Base-by-base conservation (phyloP, 1,139 yeast species). In the Debaryomycetaceae sp. region DNA sequence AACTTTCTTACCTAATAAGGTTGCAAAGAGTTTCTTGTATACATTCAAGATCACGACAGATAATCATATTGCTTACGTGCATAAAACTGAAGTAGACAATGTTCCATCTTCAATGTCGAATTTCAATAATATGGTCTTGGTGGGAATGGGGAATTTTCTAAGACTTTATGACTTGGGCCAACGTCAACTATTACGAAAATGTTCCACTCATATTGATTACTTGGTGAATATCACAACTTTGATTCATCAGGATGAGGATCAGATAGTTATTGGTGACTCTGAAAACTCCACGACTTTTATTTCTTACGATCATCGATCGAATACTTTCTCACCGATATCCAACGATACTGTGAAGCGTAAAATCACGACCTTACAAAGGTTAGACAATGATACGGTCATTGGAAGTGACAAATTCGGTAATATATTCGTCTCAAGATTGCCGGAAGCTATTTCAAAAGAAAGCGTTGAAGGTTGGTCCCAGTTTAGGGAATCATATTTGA, bases 351-450 rank as follows among this genome's bases (percentile, higher is more conserved):
- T 84, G 41, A 73, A 82, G 39, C 71, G 97, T 33, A 87, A 85
- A 57, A 72, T 85, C 3, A 84, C 95, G 0, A 58, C 83, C 1
- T 53, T 85, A 39, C 57, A 71, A 2, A 65, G 80, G 52, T 64
- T 93, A 6, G 99, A 93, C 61, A 76, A 80, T 46, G 83, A 82
- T 47, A 89, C 97, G 0, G 76, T 87, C 0, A 68, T 87, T 36
- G 89, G 87, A 0, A 97, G 97, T n/a, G 99, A 93, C 59, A 84
- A 83, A 56, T 90, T 86, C 65, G 97, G 99, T 1, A 87, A 85
- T 55, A 44, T 91, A 0, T 83, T 84, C 63, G 77, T 87, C 1
- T 64, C 87, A 36, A 68, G 97, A 50, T 63, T 84, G 39, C 79
- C 86, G 0, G 64, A 65, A 20, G 63, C 68, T 3, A 65, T 71